Base-by-base conservation (phyloP, 805 yeast genomes). In the Clavispora carvajalis region DNA sequence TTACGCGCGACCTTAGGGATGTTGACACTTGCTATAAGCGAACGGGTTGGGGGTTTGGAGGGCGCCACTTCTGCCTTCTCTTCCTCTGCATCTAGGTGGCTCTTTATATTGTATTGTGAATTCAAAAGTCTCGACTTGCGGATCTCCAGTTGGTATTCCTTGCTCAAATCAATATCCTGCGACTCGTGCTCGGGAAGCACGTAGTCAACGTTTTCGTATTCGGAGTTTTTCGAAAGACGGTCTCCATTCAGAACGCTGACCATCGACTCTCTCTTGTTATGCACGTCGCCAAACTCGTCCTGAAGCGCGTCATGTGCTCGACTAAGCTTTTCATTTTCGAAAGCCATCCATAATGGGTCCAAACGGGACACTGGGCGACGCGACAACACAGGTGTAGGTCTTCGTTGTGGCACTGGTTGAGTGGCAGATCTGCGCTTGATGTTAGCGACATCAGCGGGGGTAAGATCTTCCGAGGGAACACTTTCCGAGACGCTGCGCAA, bases 1-100 rank as follows among this genome's bases (percentile, higher is more conserved):
- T 76, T 76, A 59, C 89, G 76, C 0, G 89, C 76, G 25, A 83
- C 86, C 46, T 76, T 77, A 17, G 91, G 91, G 37, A 83, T 78
- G 41, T 71, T 70, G 33, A 83, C 80, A 46, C 79, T 84, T 15
- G 85, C 76, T 33, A 83, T 67, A 22, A 69, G 54, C 1, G 74
- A 66, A 33, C 79, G 79, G 17, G 69, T 73, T 7, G 28, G 37
- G 38, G 11, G 28, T 33, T 38, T 37, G 30, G 18, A 12, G 13
- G 4, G 16, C 22, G 37, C 41, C 5, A 30, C 17, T 16, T 12
- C 31, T 3, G 31, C 19, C 22, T 23, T 34, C 19, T 22, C 22
- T 8, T 10, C 16, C 7, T 17, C 21, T 7, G 30, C 16, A 11
- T 24, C 22, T 26, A 47, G 23, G 16, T 43, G 39, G n/a, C 46